Percentiles rank a stretch among this genome's conserved stretches.
Conservation (phyloP, 1,139 yeast genomes). For the Kodamaea ohmeri region DNA sequence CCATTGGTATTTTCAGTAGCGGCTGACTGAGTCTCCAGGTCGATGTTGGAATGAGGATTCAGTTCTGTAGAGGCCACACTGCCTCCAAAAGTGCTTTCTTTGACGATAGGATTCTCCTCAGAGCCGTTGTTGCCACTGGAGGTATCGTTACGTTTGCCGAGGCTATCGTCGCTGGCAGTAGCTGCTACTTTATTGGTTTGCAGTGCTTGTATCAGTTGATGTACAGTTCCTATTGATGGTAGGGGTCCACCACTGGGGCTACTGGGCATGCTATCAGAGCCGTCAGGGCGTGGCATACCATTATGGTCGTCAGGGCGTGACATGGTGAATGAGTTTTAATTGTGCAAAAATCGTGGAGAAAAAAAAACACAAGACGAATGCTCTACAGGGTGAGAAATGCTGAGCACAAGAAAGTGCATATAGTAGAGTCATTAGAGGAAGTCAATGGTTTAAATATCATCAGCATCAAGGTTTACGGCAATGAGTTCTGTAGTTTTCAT, state of each 20-base stretch:
- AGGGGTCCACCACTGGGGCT: too few species aligned
- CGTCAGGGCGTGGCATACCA: not conserved
- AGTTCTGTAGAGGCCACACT: too few species aligned
- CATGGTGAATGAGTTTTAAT: not conserved
- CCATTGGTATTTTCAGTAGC: not conserved
- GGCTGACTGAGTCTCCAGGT: not conserved
- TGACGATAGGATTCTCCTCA: not conserved
- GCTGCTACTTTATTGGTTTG: not conserved
- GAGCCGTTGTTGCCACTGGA: not conserved
- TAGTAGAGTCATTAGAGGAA: too few species aligned
- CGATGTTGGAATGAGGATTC: too few species aligned
- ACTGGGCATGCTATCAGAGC: too few species aligned
- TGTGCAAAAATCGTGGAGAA: constrained; percentile 4
- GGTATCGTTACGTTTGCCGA: not conserved
- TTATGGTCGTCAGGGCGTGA: constrained; percentile 1
- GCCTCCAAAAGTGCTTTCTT: too few species aligned
- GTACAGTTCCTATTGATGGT: not conserved
- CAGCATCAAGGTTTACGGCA: too few species aligned
- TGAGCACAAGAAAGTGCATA: too few species aligned
- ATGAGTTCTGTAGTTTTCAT: too few species aligned
- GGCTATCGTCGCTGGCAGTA: not conserved
- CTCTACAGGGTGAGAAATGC: not conserved
- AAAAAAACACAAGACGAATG: not conserved
- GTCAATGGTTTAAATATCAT: too few species aligned
- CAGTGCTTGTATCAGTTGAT: too few species aligned